Evolutionary conservation across 2,329 filamentous ascomycete genomes (phyloP), one percentile per base, ranked within the genome.

Genomic region (Parastagonospora nodorum): DNA sequence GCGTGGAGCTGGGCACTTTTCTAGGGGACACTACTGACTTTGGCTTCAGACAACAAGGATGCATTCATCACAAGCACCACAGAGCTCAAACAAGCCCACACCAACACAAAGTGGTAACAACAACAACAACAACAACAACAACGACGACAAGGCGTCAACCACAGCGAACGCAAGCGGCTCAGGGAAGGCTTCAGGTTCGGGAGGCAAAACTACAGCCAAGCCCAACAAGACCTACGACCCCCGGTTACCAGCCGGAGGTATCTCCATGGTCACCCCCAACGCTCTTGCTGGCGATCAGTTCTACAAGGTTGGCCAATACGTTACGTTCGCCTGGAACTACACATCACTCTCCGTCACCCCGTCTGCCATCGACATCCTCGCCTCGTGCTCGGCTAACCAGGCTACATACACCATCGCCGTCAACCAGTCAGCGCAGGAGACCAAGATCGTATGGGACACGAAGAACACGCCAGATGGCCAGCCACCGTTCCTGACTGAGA

Each of bases 281-380:
- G 67, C 76, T 8, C 68, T 74, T 7, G 75, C 77, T 8, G 75
- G 78, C 12, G 74, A 79, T 4, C 79, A 80, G 47, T 88, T 83
- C 73, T 87, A 85, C 78, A 88, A 86, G 69, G 82, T 88, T 58
- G 83, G 83, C 14, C 78, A 87, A 38, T 78, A 76, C 51, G 74
- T 87, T 28, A 87, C 85, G 0, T 86, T 88, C 59, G 80, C 77
- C 15, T 88, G 86, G 85, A 88, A 88, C 72, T 88, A 87, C 72
- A 88, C 86, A 11, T 85, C 82, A 9, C 74, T 88, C 19, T 79
- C 77, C 15, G 76, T 82, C 14, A 84, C 82, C 0, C 86, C 86
- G 0, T 77, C 78, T 1, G 79, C 78, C 37, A 75, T 88, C 60
- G 84, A 88, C 59, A 78, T 88, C 32, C 72, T 87, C 37, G 85